Conservation (phyloP, 345 rosid genomes). For the Eucalyptus marginata region DNA sequence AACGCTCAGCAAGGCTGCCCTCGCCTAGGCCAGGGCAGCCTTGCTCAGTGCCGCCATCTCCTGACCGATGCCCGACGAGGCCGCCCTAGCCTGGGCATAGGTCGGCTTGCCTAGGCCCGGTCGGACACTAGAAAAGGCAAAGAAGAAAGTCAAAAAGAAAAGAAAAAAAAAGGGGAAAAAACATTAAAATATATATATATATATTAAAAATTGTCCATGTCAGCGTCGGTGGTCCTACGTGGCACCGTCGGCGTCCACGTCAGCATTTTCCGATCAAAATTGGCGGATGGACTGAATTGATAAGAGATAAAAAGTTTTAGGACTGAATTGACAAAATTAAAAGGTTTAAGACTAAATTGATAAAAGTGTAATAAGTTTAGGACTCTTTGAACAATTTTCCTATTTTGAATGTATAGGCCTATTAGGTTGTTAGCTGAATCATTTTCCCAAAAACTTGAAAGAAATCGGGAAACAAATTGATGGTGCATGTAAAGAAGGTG, state of each 20-base stretch:
- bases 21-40: fast-evolving
- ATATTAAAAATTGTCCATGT: fast-evolving
- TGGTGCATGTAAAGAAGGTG: not conserved
- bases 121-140: fast-evolving
- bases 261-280: fast-evolving
- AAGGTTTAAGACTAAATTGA: fast-evolving
- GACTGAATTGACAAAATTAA: fast-evolving
- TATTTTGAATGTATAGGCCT: fast-evolving
- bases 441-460: not conserved
- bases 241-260: fast-evolving
- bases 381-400: fast-evolving
- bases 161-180: fast-evolving
- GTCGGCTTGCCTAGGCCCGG: too few relatives aligned
- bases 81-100: fast-evolving
- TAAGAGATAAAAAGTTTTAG: too few relatives aligned
- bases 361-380: fast-evolving
- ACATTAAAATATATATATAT: too few relatives aligned
- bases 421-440: not conserved
- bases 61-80: fast-evolving
- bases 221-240: fast-evolving
- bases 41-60: fast-evolving
- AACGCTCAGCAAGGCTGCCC: fast-evolving
- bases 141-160: too few relatives aligned
- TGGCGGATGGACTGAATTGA: fast-evolving
- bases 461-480: not conserved